Conservation (phyloP, 441 rosid genomes). For the Aquilaria agallochum region DNA sequence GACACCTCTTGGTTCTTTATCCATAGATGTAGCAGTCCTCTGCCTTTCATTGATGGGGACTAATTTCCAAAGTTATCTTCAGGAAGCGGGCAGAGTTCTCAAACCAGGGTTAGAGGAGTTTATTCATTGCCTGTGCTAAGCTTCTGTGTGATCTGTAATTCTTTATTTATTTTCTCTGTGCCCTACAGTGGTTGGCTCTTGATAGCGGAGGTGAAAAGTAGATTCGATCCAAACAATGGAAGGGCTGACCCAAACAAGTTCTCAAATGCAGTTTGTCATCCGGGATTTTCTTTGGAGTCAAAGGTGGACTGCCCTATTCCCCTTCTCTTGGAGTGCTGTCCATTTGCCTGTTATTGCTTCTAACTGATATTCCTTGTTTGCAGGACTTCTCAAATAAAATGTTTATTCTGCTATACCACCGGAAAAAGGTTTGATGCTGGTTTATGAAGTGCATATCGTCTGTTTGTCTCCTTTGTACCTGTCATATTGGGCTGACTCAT, state of each 20-base stretch:
- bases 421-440: constrained; percentile 57
- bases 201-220: constrained; percentile 92
- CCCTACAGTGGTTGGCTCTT: constrained; percentile 76
- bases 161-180: constrained; percentile 1
- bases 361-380: constrained; percentile 12
- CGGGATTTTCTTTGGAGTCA: constrained; percentile 51
- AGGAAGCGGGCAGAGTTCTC: constrained; percentile 84
- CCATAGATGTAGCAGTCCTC: constrained; percentile 78
- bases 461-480: neutral
- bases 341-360: neutral
- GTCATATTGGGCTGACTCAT: neutral
- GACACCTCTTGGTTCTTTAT: constrained; percentile 62
- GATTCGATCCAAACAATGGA: constrained; percentile 84
- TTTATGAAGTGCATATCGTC: too few relatives aligned
- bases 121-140: neutral
- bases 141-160: constrained; percentile 1
- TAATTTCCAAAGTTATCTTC: constrained; percentile 64
- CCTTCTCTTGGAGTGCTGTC: neutral
- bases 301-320: constrained; percentile 31
- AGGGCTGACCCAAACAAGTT: constrained; percentile 81
- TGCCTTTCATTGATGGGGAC: constrained; percentile 97
- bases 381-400: constrained; percentile 91
- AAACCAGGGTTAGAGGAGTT: constrained; percentile 58
- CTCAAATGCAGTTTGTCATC: constrained; percentile 60
- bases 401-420: constrained; percentile 70